Evolutionary conservation across 2,329 filamentous ascomycete genomes (phyloP).

Genomic region (Fonsecaea nubica): DNA sequence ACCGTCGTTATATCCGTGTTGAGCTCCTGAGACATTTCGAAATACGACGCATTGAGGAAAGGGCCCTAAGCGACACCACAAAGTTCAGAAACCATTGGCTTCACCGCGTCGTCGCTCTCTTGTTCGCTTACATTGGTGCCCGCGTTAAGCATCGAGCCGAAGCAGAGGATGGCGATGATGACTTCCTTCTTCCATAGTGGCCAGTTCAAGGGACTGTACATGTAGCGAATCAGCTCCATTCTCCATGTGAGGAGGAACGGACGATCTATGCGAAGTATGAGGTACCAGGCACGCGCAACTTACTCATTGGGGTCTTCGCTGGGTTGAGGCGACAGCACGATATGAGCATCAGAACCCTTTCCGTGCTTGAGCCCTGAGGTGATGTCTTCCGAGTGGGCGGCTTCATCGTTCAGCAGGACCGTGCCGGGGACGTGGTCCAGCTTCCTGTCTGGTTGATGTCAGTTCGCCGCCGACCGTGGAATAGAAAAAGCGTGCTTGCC

Average conservation of each 20-base stretch:
- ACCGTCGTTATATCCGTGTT: constrained; percentile 33
- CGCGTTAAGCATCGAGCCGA: constrained; percentile 42
- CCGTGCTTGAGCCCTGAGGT: constrained; percentile 36
- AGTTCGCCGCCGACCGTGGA: not conserved
- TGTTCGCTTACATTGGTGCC: constrained; percentile 35
- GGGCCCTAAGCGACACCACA: constrained; percentile 24
- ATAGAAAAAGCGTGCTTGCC: constrained; percentile 10
- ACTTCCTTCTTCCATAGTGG: constrained; percentile 42
- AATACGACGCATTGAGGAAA: constrained; percentile 38
- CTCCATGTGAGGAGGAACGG: not conserved
- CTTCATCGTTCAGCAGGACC: constrained; percentile 36
- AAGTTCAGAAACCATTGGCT: constrained; percentile 9
- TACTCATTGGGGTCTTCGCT: constrained; percentile 42
- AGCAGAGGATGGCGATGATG: constrained; percentile 41
- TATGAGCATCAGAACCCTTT: constrained; percentile 32
- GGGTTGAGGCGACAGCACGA: constrained; percentile 42
- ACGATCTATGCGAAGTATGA: not conserved
- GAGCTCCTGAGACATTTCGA: constrained; percentile 29
- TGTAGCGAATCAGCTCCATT: not conserved
- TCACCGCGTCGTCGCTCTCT: not conserved
- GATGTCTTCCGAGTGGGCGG: constrained; percentile 31
- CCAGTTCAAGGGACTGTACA: constrained; percentile 41
- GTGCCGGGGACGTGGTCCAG: constrained; percentile 37
- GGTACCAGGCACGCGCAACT: not conserved
- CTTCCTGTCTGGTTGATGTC: constrained; percentile 28